These are phyloP conservation scores for Anaeromyces robustus DNA, from an alignment of 192 early-diverging fungal species.

Conservation along the genomic window DNA sequence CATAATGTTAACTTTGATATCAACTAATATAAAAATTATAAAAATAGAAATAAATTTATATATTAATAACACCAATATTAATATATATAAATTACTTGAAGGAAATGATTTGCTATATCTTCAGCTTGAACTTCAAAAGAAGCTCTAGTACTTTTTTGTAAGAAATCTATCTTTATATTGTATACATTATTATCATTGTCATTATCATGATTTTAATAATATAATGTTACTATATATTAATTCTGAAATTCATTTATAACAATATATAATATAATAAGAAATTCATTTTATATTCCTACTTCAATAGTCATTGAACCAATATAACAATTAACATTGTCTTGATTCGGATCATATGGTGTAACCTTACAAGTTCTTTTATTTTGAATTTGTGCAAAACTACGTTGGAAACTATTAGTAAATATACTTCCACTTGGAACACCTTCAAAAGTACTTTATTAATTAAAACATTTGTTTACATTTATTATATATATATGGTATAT, in stretches of 20 bases:
- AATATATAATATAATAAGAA: not conserved
- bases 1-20: no score
- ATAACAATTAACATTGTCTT: constrained; percentile 20
- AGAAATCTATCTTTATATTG: constrained; percentile 42
- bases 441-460: constrained; percentile 21
- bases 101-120: constrained; percentile 49
- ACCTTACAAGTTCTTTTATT: constrained; percentile 44
- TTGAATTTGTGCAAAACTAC: constrained; percentile 49
- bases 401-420: constrained; percentile 34
- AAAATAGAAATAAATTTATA: no score
- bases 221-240: constrained; percentile 12
- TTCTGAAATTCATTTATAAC: constrained; percentile 2
- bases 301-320: constrained; percentile 23
- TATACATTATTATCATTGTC: constrained; percentile 13
- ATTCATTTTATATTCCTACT: constrained; percentile 8
- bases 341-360: constrained; percentile 40
- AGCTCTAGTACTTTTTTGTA: constrained; percentile 25
- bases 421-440: constrained; percentile 24
- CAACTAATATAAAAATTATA: no score
- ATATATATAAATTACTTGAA: constrained; percentile 13
- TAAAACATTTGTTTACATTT: no score
- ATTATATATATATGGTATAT: no score
- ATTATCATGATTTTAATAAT: constrained; percentile 9
- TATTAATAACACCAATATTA: no score
- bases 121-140: constrained; percentile 51